These are phyloP conservation scores for Vitis hybrid DNA, from an alignment of 177 flowering plant species.

Conservation along the genomic window DNA sequence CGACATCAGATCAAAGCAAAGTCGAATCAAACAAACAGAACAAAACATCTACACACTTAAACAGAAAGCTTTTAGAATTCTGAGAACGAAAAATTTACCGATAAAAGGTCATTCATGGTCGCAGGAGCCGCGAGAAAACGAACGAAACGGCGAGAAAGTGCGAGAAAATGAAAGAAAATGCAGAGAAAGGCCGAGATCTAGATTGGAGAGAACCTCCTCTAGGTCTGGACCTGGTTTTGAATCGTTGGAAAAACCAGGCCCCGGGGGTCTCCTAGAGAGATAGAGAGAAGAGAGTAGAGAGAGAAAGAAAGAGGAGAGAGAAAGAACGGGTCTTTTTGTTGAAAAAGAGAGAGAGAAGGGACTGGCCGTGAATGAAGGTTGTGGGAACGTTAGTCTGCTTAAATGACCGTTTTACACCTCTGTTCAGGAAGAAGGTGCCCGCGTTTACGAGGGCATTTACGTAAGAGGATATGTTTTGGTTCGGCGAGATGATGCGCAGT, in stretches of 20 bases:
- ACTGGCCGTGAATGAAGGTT: constrained; percentile 11
- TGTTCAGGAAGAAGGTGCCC: no score
- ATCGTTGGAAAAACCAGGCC: background rate
- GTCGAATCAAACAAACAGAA: background rate
- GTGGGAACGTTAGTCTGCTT: background rate
- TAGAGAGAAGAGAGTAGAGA: background rate
- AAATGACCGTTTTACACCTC: no score
- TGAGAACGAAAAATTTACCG: constrained; percentile 21
- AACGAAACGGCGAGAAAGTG: background rate
- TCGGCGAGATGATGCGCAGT: no score
- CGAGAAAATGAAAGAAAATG: background rate
- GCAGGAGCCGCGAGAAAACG: constrained; percentile 9
- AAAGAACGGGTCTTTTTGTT: background rate
- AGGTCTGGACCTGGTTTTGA: background rate
- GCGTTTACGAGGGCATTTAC: no score
- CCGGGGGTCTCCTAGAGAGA: background rate
- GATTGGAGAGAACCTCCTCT: background rate
- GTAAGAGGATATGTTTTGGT: no score
- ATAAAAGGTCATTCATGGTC: constrained; percentile 49
- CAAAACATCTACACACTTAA: background rate
- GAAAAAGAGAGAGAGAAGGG: background rate
- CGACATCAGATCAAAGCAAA: background rate
- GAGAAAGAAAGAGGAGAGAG: background rate
- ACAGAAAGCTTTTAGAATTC: background rate
- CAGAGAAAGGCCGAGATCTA: constrained; percentile 1